Base-by-base conservation (phyloP, 2,329 filamentous ascomycete genomes). In the Pestalotiopsis sp. region DNA sequence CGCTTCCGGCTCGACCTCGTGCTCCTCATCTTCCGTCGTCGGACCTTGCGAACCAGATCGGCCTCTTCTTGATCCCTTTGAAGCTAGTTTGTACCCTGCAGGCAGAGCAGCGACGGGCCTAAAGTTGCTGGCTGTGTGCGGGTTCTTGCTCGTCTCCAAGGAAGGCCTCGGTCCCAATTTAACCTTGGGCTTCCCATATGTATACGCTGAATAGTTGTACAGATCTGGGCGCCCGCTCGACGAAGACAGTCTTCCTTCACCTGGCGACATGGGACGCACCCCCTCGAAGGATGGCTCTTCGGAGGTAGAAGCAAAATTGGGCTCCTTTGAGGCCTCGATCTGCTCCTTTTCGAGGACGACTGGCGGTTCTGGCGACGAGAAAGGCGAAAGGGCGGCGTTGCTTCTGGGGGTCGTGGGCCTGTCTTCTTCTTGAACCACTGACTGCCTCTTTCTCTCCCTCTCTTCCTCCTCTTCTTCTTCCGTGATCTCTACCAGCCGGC, bases 161-260 rank as follows among this genome's bases (percentile, higher is more conserved):
- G 94, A 95, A 31, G 94, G 94, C 60, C 95, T 89, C 11, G 96
- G 95, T 1, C 91, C 96, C 58, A 97, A 88, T 80, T 97, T 98
- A 68, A 97, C 91, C 78, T 97, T 98, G 58, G 91, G 92, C 75
- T 93, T 94, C 74, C 83, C 82, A 72, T 85, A 85, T 56, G 80
- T 78, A 71, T 88, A 87, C 13, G 84, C 82, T 27, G 82, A 78
- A 69, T 84, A 84, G 72, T 79, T 82, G 75, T 85, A 86, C 41
- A 86, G 74, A 12, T 90, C 88, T 5, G 83, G 80, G 59, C 85
- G 83, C 27, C 82, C 79, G 13, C 86, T 85, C 73, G 89, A 87
- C 1, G 85, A 86, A 4, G 87, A 88, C 72, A 84, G 73, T 67
- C 85, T 84, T 58, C 81, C 78, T 36, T 45, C 27, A 11, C 61